Conservation (phyloP, 73 alveolate genomes). For the Stentor coeruleus region DNA sequence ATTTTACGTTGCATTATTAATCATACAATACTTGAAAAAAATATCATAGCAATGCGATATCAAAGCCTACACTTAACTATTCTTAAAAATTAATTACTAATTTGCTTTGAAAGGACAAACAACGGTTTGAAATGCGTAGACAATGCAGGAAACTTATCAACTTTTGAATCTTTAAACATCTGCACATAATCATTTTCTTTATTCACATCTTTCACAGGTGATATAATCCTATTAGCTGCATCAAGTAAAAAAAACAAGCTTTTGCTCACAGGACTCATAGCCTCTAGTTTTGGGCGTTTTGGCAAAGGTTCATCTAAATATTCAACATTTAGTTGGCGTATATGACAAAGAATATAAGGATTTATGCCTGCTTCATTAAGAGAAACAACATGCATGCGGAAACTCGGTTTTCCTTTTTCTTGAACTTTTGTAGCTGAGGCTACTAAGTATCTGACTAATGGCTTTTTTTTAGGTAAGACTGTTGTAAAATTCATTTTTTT, state of each 20-base stretch:
- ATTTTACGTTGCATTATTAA: not conserved
- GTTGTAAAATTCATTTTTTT: constrained; percentile 75
- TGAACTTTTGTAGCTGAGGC: constrained; percentile 60
- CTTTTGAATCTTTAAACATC: not conserved
- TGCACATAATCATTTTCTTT: not conserved
- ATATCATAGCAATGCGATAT: not conserved
- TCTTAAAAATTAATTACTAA: not conserved
- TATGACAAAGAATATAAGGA: constrained; percentile 16
- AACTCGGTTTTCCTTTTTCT: constrained; percentile 51
- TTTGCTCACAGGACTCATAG: not conserved
- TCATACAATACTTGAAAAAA: not conserved
- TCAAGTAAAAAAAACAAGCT: constrained; percentile 1
- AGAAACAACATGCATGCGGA: constrained; percentile 65
- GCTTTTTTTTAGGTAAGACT: constrained; percentile 60
- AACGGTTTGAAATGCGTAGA: constrained; percentile 17
- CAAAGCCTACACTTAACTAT: not conserved
- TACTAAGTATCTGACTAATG: constrained; percentile 56
- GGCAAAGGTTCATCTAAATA: not conserved
- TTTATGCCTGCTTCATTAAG: constrained; percentile 21
- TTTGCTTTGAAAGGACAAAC: not conserved
- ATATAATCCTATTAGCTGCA: not conserved
- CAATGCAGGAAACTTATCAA: constrained; percentile 25
- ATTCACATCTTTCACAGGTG: not conserved
- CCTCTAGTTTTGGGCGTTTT: not conserved
- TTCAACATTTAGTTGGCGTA: not conserved